Evolutionary conservation across 164 flowering plant species (phyloP).

Genomic region (Vitis rotundifolia): DNA sequence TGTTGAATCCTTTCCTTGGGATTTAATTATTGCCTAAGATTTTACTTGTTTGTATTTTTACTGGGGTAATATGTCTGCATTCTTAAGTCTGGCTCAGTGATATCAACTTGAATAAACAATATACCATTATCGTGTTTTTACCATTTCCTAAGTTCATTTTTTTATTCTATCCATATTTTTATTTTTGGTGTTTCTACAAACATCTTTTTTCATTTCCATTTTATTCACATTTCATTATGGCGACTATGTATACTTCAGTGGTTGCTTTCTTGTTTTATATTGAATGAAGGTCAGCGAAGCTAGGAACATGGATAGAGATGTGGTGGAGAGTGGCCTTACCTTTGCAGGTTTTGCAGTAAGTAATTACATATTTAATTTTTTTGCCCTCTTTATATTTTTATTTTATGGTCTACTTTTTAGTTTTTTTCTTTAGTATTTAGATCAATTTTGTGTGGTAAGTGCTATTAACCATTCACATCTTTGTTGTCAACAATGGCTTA

Average conservation of each 20-base stretch:
- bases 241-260: not conserved
- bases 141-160: too few species aligned
- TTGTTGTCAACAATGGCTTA: conserved; percentile 2
- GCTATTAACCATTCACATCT: not conserved
- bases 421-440: not conserved
- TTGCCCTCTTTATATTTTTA: not conserved
- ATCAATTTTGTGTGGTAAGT: not conserved
- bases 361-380: not conserved
- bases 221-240: too few species aligned
- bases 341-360: conserved; percentile 97
- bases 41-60: too few species aligned
- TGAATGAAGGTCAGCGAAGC: conserved; percentile 86
- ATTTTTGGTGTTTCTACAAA: not conserved
- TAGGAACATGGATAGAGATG: conserved; percentile 86
- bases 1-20: too few species aligned
- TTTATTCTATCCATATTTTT: too few species aligned
- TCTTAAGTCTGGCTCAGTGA: too few species aligned
- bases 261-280: not conserved
- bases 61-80: too few species aligned
- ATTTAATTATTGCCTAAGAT: too few species aligned
- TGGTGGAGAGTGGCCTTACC: conserved; percentile 75
- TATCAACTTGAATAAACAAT: too few species aligned
- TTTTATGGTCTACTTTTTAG: not conserved
- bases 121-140: too few species aligned
- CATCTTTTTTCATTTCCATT: too few species aligned